A percentile compares a stretch with the other conserved stretches of the same genome.
These are phyloP conservation scores for Chaetomium fimeti DNA, from an alignment of 495 filamentous ascomycete genomes.

Conservation along the genomic window DNA sequence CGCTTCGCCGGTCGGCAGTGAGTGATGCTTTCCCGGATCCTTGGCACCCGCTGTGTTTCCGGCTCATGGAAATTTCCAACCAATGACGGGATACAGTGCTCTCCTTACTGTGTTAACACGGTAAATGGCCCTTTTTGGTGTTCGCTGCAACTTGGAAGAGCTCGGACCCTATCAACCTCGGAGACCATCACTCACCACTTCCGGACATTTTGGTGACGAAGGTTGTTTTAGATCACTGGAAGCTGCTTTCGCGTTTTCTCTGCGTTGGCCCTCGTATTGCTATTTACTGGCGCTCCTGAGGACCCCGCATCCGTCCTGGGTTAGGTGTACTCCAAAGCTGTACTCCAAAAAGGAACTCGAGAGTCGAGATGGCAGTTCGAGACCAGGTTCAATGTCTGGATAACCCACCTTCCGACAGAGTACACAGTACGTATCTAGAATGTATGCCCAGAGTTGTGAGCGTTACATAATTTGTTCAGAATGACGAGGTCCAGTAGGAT, in stretches of 20 bases:
- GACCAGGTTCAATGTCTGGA: too few species aligned
- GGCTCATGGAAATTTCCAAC: slow-evolving; percentile 30
- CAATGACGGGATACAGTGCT: slow-evolving; percentile 23
- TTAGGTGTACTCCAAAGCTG: too few species aligned
- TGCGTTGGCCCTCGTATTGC: too few species aligned
- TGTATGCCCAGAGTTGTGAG: too few species aligned
- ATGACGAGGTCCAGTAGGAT: too few species aligned
- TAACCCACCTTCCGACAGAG: too few species aligned
- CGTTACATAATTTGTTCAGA: too few species aligned
- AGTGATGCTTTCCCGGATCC: slow-evolving; percentile 25
- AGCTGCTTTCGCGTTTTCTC: not conserved
- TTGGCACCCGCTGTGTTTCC: slow-evolving; percentile 26
- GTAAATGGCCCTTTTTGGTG: not conserved
- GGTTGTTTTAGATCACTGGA: not conserved
- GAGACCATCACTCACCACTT: not conserved
- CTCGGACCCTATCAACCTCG: slow-evolving; percentile 18
- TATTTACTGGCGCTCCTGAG: too few species aligned
- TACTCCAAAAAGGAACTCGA: too few species aligned
- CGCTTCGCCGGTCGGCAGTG: slow-evolving; percentile 6
- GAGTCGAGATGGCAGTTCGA: too few species aligned
- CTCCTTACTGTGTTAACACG: slow-evolving; percentile 6
- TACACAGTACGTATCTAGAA: too few species aligned
- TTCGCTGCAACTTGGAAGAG: not conserved
- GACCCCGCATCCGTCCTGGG: too few species aligned
- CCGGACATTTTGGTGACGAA: not conserved